These are phyloP conservation scores for Chimonanthus praecox DNA, from an alignment of 164 flowering plant genomes.

Conservation along the genomic window DNA sequence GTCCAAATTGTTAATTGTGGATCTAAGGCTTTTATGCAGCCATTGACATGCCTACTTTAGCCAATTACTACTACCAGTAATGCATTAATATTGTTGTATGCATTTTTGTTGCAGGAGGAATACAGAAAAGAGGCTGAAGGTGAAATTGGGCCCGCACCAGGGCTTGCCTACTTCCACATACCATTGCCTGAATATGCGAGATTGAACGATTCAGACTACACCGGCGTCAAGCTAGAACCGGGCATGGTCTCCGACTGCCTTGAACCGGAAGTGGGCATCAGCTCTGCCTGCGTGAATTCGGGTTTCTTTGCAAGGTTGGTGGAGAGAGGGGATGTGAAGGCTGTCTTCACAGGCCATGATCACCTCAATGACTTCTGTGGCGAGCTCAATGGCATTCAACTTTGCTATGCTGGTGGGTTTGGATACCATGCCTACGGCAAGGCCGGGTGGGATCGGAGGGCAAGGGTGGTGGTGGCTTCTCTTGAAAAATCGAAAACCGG, in stretches of 20 bases:
- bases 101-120: constrained; percentile 37
- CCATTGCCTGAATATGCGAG: constrained; percentile 78
- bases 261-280: constrained; percentile 57
- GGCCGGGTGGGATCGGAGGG: constrained; percentile 89
- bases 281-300: constrained; percentile 82
- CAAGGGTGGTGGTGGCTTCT: constrained; percentile 69
- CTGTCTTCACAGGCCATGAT: constrained; percentile 85
- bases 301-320: constrained; percentile 84
- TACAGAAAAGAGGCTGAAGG: constrained; percentile 45
- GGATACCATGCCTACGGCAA: constrained; percentile 98
- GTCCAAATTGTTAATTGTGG: no score
- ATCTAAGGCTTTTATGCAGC: no score
- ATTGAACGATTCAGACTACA: constrained; percentile 66
- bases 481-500: constrained; percentile 50
- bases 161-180: constrained; percentile 83
- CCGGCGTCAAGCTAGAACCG: constrained; percentile 41
- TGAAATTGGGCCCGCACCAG: constrained; percentile 68
- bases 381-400: constrained; percentile 50
- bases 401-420: constrained; percentile 93
- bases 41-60: no score
- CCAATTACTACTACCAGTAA: no score
- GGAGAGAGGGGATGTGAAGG: constrained; percentile 83
- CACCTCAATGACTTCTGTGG: constrained; percentile 95
- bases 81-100: not conserved
- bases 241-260: no score